These are phyloP conservation scores for Leccinum longicurvipes DNA, from an alignment of 768 basidiomycete genomes.

Conservation along the genomic window DNA sequence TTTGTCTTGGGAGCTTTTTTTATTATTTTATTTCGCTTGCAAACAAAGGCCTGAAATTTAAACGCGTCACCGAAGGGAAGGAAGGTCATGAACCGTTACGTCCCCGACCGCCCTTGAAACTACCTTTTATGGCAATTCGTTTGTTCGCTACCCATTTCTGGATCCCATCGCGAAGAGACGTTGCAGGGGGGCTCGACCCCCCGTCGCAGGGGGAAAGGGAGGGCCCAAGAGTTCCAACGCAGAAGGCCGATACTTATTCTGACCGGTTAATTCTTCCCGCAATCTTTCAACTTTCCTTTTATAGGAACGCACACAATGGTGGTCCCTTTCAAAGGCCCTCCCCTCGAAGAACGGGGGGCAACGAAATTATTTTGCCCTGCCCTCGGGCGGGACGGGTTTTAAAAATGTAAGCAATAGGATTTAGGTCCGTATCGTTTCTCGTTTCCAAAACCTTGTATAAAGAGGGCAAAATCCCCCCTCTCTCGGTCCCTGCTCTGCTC, in stretches of 20 bases:
- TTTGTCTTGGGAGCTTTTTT: conserved; percentile 12
- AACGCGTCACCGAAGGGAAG: conserved; percentile 30
- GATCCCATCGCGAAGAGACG: conserved; percentile 23
- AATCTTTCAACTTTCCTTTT: conserved; percentile 32
- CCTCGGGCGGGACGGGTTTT: conserved; percentile 25
- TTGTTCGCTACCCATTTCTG: conserved; percentile 35
- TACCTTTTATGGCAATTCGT: conserved; percentile 35
- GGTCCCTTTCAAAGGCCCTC: conserved; percentile 19
- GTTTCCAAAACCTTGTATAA: conserved; percentile 35
- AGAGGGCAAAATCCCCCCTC: conserved; percentile 16
- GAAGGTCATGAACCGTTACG: conserved; percentile 26
- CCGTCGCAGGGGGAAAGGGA: conserved; percentile 24
- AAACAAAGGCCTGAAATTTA: conserved; percentile 21
- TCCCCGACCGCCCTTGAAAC: conserved; percentile 35
- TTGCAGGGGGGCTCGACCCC: conserved; percentile 7
- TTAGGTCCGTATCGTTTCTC: conserved; percentile 6
- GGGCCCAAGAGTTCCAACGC: conserved; percentile 29
- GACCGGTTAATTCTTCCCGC: conserved; percentile 26
- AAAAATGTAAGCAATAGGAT: conserved; percentile 31
- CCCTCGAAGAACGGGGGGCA: conserved; percentile 8
- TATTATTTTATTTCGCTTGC: conserved; percentile 24
- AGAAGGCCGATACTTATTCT: conserved; percentile 32
- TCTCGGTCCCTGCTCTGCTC: conserved; percentile 31
- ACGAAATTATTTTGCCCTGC: conserved; percentile 3
- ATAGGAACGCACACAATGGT: conserved; percentile 33